Base-by-base conservation (phyloP, 2,329 filamentous ascomycete species). In the Ophiostoma quercus region DNA sequence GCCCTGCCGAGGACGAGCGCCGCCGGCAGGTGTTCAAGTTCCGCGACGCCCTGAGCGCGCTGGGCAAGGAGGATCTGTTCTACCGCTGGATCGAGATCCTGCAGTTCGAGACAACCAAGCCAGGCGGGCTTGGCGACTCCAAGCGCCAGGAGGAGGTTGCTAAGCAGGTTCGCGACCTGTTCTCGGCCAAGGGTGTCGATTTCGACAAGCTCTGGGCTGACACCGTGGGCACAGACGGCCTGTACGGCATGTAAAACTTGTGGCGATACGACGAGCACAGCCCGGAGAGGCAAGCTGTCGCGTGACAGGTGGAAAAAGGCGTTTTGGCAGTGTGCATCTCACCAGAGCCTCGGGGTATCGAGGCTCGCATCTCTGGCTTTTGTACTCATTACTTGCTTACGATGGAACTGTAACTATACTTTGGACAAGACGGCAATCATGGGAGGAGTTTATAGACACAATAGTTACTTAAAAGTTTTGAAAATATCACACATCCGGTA, bases 11-110 rank as follows among this genome's bases (percentile, higher is more conserved):
- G 73, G 88, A 91, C 71, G 84, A 88, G 72, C 85, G 86, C 66
- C 82, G 88, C 74, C 86, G 88, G 73, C 92, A 95, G 79, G 89
- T 97, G 9, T 86, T 95, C 72, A 84, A 85, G 2, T 96, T 97
- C 78, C 89, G 92, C 75, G 90, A 95, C 62, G 88, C 88, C 25
- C 83, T 97, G 74, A 84, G 86, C 1, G 84, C 84, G 2, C 83
- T 95, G 79, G 92, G 90, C 62, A 96, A 97, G 79, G 94, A 97
- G 78, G 88, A 90, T 73, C 79, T 97, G 68, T 97, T 97, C 81
- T 97, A 91, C 81, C 87, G 90, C 69, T 97, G 93, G 92, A 91
- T 97, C 67, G 94, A 97, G 81, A 85, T 96, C 76, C 88, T 97
- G 67, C 93, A 97, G 80, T 96, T 88, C 76, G 93, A 97, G 80